phyloP scores from a whole-genome alignment of 306 rosid genomes.

The Vicia faba region DNA sequence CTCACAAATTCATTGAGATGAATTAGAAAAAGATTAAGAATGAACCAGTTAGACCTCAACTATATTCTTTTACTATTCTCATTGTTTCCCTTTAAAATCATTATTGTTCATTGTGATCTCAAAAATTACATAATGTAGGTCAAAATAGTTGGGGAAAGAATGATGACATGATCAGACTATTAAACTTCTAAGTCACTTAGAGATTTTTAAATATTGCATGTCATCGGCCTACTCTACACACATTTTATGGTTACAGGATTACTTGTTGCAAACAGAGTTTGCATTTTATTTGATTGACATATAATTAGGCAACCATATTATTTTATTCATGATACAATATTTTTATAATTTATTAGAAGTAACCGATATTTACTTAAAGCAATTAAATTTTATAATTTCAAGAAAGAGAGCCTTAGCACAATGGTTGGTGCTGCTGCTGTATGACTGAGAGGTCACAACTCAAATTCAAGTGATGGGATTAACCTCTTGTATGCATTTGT shows the following conservation, averaged over 20 bases:
- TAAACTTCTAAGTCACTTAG: background rate
- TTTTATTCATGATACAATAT: background rate
- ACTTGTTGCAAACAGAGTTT: background rate
- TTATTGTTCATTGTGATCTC: background rate
- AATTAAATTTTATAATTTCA: slow-evolving; percentile 1
- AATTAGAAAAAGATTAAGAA: slow-evolving; percentile 1
- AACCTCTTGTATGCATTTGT: background rate
- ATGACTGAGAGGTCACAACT: background rate
- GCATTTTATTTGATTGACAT: slow-evolving; percentile 14
- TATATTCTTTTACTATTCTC: background rate
- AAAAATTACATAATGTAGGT: background rate
- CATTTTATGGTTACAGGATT: slow-evolving; percentile 1
- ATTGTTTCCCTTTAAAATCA: background rate
- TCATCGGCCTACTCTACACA: background rate
- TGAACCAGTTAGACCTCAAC: background rate
- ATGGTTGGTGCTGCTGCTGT: background rate
- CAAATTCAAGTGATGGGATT: background rate
- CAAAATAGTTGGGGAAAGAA: background rate
- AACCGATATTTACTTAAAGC: background rate
- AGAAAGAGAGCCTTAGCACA: background rate
- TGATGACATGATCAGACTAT: background rate
- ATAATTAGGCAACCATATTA: background rate
- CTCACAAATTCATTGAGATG: background rate
- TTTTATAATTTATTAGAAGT: background rate
- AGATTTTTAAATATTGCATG: background rate